These are phyloP conservation scores for Hypoxylon rubiginosum DNA, from an alignment of 2,329 filamentous ascomycete species.

Conservation along the genomic window DNA sequence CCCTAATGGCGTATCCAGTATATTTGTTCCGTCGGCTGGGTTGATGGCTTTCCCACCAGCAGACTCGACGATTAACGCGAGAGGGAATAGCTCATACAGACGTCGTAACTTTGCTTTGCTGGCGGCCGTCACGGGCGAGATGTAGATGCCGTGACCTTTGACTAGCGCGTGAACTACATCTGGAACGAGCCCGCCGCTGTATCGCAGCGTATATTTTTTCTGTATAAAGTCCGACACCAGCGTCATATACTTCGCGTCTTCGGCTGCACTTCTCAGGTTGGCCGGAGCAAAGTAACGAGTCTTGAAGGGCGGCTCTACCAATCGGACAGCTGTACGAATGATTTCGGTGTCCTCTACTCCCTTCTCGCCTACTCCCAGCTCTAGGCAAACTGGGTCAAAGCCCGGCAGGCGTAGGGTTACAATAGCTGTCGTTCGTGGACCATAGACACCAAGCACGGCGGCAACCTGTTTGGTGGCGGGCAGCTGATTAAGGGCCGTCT, in stretches of 20 bases:
- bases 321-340: conserved; percentile 57
- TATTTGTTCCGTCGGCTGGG: conserved; percentile 56
- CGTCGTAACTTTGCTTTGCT: conserved; percentile 70
- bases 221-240: conserved; percentile 65
- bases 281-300: conserved; percentile 73
- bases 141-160: conserved; percentile 73
- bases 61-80: conserved; percentile 72
- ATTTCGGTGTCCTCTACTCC: conserved; percentile 53
- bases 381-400: conserved; percentile 60
- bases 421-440: conserved; percentile 68
- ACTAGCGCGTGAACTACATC: conserved; percentile 71
- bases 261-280: conserved; percentile 69
- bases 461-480: conserved; percentile 61
- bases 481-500: conserved; percentile 57
- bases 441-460: conserved; percentile 66
- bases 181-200: conserved; percentile 72
- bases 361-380: conserved; percentile 60
- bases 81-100: conserved; percentile 70
- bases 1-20: conserved; percentile 57
- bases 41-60: conserved; percentile 70
- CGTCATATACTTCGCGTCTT: conserved; percentile 62
- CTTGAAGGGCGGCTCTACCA: conserved; percentile 57
- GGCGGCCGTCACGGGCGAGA: conserved; percentile 66
- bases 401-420: conserved; percentile 66
- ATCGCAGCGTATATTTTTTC: conserved; percentile 70